Conservation (phyloP, 768 basidiomycete species). For the Phaeotremella skinneri region DNA sequence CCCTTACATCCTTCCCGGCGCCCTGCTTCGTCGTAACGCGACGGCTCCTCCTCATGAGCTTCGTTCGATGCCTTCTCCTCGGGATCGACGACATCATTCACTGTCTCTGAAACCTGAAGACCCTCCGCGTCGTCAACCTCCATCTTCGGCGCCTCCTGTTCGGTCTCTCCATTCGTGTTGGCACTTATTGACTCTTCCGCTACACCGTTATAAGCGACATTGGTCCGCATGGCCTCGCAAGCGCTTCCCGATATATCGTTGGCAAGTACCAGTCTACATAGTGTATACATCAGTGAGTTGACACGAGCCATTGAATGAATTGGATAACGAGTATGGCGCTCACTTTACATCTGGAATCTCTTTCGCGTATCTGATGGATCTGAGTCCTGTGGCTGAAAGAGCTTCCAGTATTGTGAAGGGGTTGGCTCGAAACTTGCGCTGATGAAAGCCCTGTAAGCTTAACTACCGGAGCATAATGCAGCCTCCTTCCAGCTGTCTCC, state of each 20-base stretch:
- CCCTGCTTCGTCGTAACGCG: slow-evolving; percentile 17
- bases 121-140: slow-evolving; percentile 13
- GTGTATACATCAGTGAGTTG: neutral
- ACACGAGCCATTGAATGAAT: slow-evolving; percentile 3
- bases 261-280: slow-evolving; percentile 79
- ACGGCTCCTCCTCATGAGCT: slow-evolving; percentile 9
- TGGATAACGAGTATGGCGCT: slow-evolving; percentile 31
- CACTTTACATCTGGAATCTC: slow-evolving; percentile 90
- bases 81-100: neutral
- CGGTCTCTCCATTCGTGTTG: neutral
- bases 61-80: slow-evolving; percentile 11
- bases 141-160: slow-evolving; percentile 26
- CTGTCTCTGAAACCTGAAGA: slow-evolving; percentile 5
- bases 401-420: slow-evolving; percentile 84
- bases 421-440: slow-evolving; percentile 46
- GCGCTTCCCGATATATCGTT: slow-evolving; percentile 87
- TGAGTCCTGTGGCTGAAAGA: slow-evolving; percentile 89
- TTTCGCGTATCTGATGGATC: slow-evolving; percentile 94
- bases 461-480: slow-evolving; percentile 13
- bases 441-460: neutral
- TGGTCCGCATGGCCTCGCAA: slow-evolving; percentile 77
- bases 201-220: slow-evolving; percentile 77
- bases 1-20: slow-evolving; percentile 48
- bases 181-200: slow-evolving; percentile 17
- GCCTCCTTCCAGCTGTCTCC: slow-evolving; percentile 11